Conservation (phyloP, 352 stramenopile genomes). For the Aphanomyces cochlioides region DNA sequence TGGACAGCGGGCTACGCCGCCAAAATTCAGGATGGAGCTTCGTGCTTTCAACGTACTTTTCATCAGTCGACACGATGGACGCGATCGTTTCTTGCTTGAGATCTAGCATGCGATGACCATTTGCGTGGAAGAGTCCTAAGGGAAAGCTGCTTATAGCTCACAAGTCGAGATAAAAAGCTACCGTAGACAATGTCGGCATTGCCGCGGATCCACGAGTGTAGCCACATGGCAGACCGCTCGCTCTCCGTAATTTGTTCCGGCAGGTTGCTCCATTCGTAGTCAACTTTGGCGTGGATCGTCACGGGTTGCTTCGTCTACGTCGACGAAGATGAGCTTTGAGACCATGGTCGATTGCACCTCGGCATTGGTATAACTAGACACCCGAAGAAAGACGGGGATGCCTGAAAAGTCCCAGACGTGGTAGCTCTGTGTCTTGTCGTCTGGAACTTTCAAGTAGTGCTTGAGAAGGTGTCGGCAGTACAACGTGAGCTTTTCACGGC, state of each 20-base stretch:
- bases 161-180: not conserved
- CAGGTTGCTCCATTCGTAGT: slow-evolving; percentile 50
- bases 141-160: not conserved
- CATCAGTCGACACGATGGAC: slow-evolving; percentile 13
- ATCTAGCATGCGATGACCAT: not conserved
- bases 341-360: slow-evolving; percentile 1
- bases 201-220: slow-evolving; percentile 79
- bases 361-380: slow-evolving; percentile 37
- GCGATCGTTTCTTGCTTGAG: slow-evolving; percentile 10
- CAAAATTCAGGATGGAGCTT: not conserved
- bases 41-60: slow-evolving; percentile 20
- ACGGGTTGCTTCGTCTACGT: slow-evolving; percentile 34
- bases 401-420: slow-evolving; percentile 62
- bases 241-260: slow-evolving; percentile 57
- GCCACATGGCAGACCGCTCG: slow-evolving; percentile 60
- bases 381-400: slow-evolving; percentile 58
- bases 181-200: slow-evolving; percentile 46
- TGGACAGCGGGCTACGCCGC: slow-evolving; percentile 10
- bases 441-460: slow-evolving; percentile 29
- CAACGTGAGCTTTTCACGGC: slow-evolving; percentile 33
- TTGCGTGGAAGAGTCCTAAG: slow-evolving; percentile 19
- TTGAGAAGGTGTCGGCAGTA: slow-evolving; percentile 36
- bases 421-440: slow-evolving; percentile 34
- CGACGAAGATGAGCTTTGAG: not conserved
- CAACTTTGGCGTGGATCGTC: slow-evolving; percentile 69